Conservation (phyloP, 192 early-diverging fungal species). For the Chytriomyces sp. region DNA sequence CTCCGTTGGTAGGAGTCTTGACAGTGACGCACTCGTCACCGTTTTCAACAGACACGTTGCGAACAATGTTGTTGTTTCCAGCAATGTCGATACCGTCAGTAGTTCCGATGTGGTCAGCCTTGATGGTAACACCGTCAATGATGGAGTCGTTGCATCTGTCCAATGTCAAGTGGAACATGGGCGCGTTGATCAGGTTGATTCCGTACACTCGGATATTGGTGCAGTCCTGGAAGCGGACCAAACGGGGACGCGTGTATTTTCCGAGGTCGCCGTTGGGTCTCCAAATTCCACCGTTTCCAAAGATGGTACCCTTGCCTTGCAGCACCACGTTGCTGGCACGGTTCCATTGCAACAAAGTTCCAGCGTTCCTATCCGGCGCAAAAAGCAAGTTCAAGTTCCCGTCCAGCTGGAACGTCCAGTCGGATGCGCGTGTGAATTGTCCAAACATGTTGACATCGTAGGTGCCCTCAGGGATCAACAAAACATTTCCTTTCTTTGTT, state of each 20-base stretch:
- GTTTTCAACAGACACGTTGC: constrained; percentile 31
- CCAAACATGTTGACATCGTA: constrained; percentile 20
- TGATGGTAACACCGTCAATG: constrained; percentile 11
- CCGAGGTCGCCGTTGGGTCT: background rate
- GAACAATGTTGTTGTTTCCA: constrained; percentile 36
- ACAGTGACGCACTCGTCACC: constrained; percentile 42
- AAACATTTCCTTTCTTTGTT: constrained; percentile 14
- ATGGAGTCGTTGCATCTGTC: constrained; percentile 19
- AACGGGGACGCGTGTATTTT: constrained; percentile 28
- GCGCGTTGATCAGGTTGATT: constrained; percentile 25
- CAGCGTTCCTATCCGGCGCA: constrained; percentile 17
- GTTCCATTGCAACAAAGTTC: constrained; percentile 22
- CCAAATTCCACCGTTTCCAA: constrained; percentile 30
- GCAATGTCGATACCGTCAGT: constrained; percentile 35
- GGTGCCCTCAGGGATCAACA: constrained; percentile 27
- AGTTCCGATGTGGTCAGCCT: constrained; percentile 31
- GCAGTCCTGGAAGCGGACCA: constrained; percentile 33
- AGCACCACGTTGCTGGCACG: constrained; percentile 12
- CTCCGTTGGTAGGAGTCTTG: constrained; percentile 33
- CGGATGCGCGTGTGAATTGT: background rate
- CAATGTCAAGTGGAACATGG: constrained; percentile 36
- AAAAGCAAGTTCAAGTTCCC: constrained; percentile 24
- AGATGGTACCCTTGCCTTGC: constrained; percentile 14
- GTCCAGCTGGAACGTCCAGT: constrained; percentile 30
- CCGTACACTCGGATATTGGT: background rate